phyloP scores from a whole-genome alignment of 805 yeast genomes.

The Pichia gijzeniarum region DNA sequence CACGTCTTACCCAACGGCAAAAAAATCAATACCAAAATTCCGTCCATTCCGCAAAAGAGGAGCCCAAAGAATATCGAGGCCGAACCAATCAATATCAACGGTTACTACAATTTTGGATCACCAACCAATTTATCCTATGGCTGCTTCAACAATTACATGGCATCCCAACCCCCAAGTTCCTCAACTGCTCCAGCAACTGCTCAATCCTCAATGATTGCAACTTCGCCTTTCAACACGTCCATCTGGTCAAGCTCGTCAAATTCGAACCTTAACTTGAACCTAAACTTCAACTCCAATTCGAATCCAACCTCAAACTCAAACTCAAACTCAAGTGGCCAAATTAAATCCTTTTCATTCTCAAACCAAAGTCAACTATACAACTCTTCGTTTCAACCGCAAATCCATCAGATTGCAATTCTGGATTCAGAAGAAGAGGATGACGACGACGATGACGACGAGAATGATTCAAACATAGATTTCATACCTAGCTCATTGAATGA shows the following conservation, averaged over 20 bases:
- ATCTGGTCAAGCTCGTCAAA: slow-evolving; percentile 6
- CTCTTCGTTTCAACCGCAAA: background rate
- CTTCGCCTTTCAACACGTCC: slow-evolving; percentile 22
- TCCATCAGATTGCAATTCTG: slow-evolving; percentile 11
- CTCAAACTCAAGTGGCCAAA: background rate
- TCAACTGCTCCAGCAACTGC: slow-evolving; percentile 7
- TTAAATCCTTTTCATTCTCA: slow-evolving; percentile 9
- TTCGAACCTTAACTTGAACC: background rate
- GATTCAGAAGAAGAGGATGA: slow-evolving; percentile 18
- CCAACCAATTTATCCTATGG: background rate
- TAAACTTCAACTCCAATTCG: slow-evolving; percentile 5
- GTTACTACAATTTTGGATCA: background rate
- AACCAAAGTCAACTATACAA: background rate
- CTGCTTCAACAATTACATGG: background rate
- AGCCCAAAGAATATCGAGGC: background rate
- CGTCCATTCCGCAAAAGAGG: no score
- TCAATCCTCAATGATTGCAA: slow-evolving; percentile 14
- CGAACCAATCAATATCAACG: slow-evolving; percentile 4
- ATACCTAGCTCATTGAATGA: slow-evolving; percentile 81
- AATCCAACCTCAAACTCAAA: background rate
- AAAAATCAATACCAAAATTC: slow-evolving; percentile 54
- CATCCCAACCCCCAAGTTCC: background rate
- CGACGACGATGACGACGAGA: slow-evolving; percentile 8
- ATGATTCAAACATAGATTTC: slow-evolving; percentile 47
- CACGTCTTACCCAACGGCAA: slow-evolving; percentile 87